Evolutionary conservation across 148 eudicot genomes (phyloP).

Genomic region (Fagopyrum homotropicum): DNA sequence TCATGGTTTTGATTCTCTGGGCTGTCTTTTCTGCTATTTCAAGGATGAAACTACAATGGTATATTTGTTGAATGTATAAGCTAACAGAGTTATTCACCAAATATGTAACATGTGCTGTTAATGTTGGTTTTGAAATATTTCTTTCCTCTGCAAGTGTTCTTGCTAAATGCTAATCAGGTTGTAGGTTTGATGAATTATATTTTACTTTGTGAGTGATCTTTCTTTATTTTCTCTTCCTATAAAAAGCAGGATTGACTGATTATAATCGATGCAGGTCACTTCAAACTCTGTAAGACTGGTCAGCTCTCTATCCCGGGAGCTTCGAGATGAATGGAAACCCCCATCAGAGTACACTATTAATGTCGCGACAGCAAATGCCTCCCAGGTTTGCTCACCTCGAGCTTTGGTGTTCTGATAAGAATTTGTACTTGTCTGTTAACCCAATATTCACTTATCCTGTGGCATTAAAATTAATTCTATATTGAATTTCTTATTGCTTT

Average conservation of each 20-base stretch:
- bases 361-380: constrained; percentile 93
- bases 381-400: constrained; percentile 48
- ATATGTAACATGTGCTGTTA: not conserved
- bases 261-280: constrained; percentile 50
- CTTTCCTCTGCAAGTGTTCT: not conserved
- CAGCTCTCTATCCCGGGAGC: constrained; percentile 66
- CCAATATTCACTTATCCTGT: not conserved
- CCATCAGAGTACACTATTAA: constrained; percentile 78
- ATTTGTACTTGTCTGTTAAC: not conserved
- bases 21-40: not conserved
- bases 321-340: constrained; percentile 79
- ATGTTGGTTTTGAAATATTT: not conserved
- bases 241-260: not conserved
- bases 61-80: not conserved
- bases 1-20: not conserved
- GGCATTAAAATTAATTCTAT: too few relatives aligned
- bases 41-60: not conserved
- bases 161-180: not conserved
- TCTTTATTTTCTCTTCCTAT: not conserved
- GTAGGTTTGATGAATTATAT: not conserved
- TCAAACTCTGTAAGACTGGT: constrained; percentile 88
- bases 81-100: not conserved
- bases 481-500: too few relatives aligned
- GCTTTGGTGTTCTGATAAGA: not conserved
- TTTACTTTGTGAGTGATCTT: not conserved